A percentile compares a stretch with the other conserved stretches of the same genome.
Conservation (phyloP, 2,329 filamentous ascomycete species). For the Grosmannia clavigera region DNA sequence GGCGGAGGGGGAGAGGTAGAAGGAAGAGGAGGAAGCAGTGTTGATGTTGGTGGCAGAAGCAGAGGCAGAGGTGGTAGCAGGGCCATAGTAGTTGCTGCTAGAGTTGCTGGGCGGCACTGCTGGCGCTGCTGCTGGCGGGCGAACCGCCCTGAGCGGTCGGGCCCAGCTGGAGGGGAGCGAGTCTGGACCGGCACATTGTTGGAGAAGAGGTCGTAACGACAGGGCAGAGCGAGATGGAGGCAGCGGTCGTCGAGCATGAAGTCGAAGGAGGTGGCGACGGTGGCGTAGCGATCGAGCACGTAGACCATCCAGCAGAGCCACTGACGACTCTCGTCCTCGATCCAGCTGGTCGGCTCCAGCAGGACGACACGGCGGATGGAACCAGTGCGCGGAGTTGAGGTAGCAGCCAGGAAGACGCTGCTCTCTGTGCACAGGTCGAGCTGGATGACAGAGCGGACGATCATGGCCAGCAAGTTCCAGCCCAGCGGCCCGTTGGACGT, state of each 20-base stretch:
- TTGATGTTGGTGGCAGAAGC: neutral
- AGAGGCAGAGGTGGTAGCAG: neutral
- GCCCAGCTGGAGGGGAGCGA: constrained; percentile 55
- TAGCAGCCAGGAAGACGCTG: constrained; percentile 56
- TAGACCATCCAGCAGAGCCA: constrained; percentile 93
- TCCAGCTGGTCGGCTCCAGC: constrained; percentile 69
- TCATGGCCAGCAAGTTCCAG: constrained; percentile 82
- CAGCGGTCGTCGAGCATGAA: constrained; percentile 81
- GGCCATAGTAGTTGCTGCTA: neutral
- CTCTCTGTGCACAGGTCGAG: constrained; percentile 72
- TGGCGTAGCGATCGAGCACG: constrained; percentile 78
- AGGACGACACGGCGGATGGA: constrained; percentile 75
- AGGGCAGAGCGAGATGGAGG: constrained; percentile 75
- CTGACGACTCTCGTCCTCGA: constrained; percentile 77
- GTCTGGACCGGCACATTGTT: constrained; percentile 78
- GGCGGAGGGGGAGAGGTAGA: too few relatives aligned
- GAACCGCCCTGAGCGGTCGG: constrained; percentile 21
- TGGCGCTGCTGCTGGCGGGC: constrained; percentile 17
- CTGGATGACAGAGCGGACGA: constrained; percentile 78
- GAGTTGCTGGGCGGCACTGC: constrained; percentile 9
- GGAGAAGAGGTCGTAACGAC: constrained; percentile 74
- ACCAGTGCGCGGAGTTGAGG: constrained; percentile 69
- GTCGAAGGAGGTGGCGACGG: constrained; percentile 72
- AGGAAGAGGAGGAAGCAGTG: neutral
- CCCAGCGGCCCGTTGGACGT: constrained; percentile 80